Conservation (phyloP, 345 rosid species). For the Raphanus raphanistrum region DNA sequence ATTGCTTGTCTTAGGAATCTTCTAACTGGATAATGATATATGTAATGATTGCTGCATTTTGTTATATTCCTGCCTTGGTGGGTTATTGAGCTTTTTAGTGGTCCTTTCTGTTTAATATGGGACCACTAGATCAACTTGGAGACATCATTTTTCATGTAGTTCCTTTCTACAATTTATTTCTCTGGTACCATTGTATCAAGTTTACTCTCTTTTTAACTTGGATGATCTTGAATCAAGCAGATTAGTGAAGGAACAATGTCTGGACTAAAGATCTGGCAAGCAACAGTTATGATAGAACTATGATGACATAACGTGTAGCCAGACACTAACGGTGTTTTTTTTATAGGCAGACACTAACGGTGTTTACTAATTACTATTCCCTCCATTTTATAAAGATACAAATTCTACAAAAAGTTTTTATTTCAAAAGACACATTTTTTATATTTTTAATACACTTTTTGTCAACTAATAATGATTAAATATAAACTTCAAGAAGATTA, state of each 20-base stretch:
- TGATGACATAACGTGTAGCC: too few relatives aligned
- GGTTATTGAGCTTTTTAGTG: conserved; percentile 11
- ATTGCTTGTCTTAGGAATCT: conserved; percentile 16
- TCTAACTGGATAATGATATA: conserved; percentile 6
- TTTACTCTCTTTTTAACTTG: not conserved
- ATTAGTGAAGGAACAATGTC: conserved; percentile 45
- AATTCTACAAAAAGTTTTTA: too few relatives aligned
- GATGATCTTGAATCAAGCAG: conserved; percentile 7
- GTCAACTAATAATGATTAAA: too few relatives aligned
- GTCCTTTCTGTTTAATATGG: conserved; percentile 17
- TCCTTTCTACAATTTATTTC: not conserved
- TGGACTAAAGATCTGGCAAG: conserved; percentile 81
- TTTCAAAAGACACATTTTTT: too few relatives aligned
- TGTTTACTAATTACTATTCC: too few relatives aligned
- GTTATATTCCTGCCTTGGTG: conserved; percentile 23
- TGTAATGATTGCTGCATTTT: conserved; percentile 28
- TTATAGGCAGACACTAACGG: too few relatives aligned
- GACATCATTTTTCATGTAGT: conserved; percentile 21
- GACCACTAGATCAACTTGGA: conserved; percentile 31
- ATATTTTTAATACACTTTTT: too few relatives aligned
- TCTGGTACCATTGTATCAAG: not conserved
- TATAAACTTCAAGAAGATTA: too few relatives aligned
- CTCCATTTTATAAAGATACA: too few relatives aligned
- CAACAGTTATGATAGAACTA: conserved; percentile 68
- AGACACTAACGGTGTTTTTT: too few relatives aligned